Evolutionary conservation across 371 early-diverging fungal species (phyloP).

Genomic region (Mucor velutinosus): DNA sequence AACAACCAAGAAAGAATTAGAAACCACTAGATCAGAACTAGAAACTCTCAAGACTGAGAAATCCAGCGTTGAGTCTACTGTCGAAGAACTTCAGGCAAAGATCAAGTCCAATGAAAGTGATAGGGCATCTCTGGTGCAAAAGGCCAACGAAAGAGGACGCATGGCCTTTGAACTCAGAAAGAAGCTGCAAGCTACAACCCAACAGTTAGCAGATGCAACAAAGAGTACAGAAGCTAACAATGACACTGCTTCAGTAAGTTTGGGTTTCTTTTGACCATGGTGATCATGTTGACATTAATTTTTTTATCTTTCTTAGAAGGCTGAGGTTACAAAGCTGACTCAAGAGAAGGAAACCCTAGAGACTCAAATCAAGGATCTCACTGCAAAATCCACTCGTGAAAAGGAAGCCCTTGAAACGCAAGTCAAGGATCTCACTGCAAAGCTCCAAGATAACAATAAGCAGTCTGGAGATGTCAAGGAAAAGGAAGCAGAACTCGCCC

Average conservation of each 20-base stretch:
- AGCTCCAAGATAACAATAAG: background rate
- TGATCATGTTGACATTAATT: background rate
- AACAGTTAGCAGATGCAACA: slow-evolving; percentile 9
- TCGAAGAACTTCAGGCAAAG: slow-evolving; percentile 5
- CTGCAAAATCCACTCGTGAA: background rate
- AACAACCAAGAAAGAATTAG: slow-evolving; percentile 1
- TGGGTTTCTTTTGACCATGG: background rate
- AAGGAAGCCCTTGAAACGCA: slow-evolving; percentile 12
- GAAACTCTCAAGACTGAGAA: background rate
- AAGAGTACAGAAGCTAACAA: background rate
- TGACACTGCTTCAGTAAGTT: background rate
- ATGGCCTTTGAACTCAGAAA: slow-evolving; percentile 19
- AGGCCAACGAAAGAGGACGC: slow-evolving; percentile 22
- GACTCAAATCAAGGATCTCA: background rate
- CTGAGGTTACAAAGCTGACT: slow-evolving; percentile 4
- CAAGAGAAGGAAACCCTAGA: slow-evolving; percentile 18
- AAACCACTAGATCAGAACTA: slow-evolving; percentile 7
- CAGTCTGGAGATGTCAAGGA: background rate
- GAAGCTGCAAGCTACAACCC: background rate
- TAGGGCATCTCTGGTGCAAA: background rate
- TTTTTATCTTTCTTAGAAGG: background rate
- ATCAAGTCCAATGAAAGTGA: slow-evolving; percentile 2
- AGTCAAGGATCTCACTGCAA: background rate
- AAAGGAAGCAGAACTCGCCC: background rate
- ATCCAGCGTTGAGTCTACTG: background rate